phyloP scores from a whole-genome alignment of 257 asterid genomes.

The Ajuga chamaepitys region DNA sequence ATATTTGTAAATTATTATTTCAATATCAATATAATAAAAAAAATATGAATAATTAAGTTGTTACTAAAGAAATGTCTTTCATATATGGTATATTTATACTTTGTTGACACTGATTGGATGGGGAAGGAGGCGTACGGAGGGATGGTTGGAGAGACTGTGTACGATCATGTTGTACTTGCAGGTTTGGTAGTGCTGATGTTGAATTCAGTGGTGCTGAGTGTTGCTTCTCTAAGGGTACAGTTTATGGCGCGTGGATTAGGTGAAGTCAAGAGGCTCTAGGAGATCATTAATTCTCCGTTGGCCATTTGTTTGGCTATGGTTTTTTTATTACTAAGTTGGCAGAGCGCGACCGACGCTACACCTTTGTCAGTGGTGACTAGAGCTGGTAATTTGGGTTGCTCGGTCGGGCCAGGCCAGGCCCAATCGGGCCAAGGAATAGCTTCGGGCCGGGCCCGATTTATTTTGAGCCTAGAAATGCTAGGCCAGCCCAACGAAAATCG shows the following conservation, averaged over 20 bases:
- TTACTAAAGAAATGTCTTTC: no score
- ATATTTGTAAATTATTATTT: no score
- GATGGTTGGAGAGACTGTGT: conserved; percentile 23
- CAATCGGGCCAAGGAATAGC: no score
- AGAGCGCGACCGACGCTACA: conserved; percentile 27
- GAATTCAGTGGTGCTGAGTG: conserved; percentile 63
- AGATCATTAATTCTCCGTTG: conserved; percentile 50
- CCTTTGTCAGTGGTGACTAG: conserved; percentile 14
- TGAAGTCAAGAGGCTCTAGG: conserved; percentile 71
- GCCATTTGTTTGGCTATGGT: conserved; percentile 64
- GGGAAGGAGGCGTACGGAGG: conserved; percentile 75
- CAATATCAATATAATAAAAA: no score
- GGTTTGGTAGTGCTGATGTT: conserved; percentile 79
- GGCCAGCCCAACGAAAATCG: no score
- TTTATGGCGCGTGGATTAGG: conserved; percentile 36
- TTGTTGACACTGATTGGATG: conserved; percentile 88
- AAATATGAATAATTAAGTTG: no score
- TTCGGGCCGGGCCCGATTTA: no score
- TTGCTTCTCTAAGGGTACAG: conserved; percentile 55
- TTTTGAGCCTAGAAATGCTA: no score
- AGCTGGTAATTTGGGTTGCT: no score
- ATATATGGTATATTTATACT: no score
- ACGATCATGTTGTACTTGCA: conserved; percentile 64
- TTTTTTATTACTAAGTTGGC: conserved; percentile 66
- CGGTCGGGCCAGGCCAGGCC: no score